These are phyloP conservation scores for Leucogyrophana mollusca DNA, from an alignment of 768 basidiomycete species.

Conservation along the genomic window DNA sequence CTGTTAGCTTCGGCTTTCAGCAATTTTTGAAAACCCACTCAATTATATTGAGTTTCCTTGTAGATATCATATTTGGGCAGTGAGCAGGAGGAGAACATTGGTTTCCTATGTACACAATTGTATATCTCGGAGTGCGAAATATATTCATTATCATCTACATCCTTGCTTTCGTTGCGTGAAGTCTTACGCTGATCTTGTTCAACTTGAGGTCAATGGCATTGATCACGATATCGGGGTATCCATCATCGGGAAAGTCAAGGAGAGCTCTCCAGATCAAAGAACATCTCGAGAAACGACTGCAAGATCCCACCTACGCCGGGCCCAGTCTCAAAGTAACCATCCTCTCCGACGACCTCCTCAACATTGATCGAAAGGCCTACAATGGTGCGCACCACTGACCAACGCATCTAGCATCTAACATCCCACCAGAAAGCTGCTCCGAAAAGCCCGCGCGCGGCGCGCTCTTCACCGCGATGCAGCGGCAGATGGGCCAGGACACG, in stretches of 20 bases:
- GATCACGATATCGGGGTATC: conserved; percentile 86
- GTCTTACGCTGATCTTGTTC: too few species aligned
- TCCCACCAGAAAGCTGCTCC: conserved; percentile 59
- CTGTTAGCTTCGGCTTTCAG: conserved; percentile 84
- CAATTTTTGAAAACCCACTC: conserved; percentile 78
- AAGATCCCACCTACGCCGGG: conserved; percentile 50
- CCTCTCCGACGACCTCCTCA: conserved; percentile 74
- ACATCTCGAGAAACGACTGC: conserved; percentile 53
- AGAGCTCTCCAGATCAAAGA: conserved; percentile 63
- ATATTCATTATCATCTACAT: too few species aligned
- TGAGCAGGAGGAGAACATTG: too few species aligned
- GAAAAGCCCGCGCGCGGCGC: conserved; percentile 90
- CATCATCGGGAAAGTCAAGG: conserved; percentile 83
- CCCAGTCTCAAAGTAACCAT: conserved; percentile 44
- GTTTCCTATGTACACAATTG: too few species aligned
- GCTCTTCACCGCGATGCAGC: conserved; percentile 79
- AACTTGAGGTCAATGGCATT: conserved; percentile 74
- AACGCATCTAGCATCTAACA: conserved; percentile 3
- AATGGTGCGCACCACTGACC: conserved; percentile 49
- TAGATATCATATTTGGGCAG: too few species aligned
- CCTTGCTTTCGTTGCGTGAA: too few species aligned
- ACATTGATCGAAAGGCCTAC: conserved; percentile 65
- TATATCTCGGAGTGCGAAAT: too few species aligned
- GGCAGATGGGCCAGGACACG: conserved; percentile 67
- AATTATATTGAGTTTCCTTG: too few species aligned